Evolutionary conservation across 306 rosid species (phyloP).

Genomic region (Trifolium repens): DNA sequence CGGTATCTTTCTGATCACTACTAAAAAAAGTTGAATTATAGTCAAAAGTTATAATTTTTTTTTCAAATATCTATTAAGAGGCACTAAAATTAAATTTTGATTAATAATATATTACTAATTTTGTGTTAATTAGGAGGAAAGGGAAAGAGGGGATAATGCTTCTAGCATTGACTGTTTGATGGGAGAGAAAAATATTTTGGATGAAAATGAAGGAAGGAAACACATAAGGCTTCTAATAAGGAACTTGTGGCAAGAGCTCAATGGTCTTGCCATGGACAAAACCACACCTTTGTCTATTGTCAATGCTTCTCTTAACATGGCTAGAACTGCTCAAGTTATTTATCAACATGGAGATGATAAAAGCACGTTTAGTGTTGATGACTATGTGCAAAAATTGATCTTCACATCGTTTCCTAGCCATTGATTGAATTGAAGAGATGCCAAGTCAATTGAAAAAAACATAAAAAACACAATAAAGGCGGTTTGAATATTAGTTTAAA

Average conservation of each 20-base stretch:
- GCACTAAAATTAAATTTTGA: not conserved
- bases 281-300: slow-evolving; percentile 10
- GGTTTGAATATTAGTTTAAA: too few species aligned
- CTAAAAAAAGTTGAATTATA: not conserved
- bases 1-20: not conserved
- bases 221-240: slow-evolving; percentile 35
- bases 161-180: slow-evolving; percentile 46
- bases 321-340: slow-evolving; percentile 59
- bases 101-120: not conserved
- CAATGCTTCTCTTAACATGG: slow-evolving; percentile 49
- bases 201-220: slow-evolving; percentile 47
- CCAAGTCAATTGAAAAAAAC: too few species aligned
- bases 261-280: slow-evolving; percentile 38
- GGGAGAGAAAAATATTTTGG: slow-evolving; percentile 30
- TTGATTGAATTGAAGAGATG: too few species aligned
- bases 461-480: too few species aligned
- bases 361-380: slow-evolving; percentile 45
- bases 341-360: slow-evolving; percentile 57
- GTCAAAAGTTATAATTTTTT: not conserved
- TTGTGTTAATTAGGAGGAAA: slow-evolving; percentile 47
- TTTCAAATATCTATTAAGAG: not conserved
- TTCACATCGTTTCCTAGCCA: not conserved
- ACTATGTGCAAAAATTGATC: slow-evolving; percentile 44
- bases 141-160: slow-evolving; percentile 53
- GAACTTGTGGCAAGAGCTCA: slow-evolving; percentile 49